Base-by-base conservation (phyloP, 106 monocot species). In the Acorus gramineus region DNA sequence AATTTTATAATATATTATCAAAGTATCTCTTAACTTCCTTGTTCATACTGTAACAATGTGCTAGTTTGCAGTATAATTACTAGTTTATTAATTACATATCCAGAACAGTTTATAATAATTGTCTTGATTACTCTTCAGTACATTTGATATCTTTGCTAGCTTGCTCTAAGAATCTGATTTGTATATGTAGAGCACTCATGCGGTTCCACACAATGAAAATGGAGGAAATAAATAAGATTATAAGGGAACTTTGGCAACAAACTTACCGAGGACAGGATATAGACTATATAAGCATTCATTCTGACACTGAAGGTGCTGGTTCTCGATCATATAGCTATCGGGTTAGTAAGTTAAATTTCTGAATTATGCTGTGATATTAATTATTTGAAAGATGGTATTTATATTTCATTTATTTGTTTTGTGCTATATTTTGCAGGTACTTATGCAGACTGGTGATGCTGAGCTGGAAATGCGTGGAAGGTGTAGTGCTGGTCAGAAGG, bases 401-500 rank as follows among this genome's bases (percentile, higher is more conserved):
- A 28, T 7, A 12, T 53, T 61, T 52, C 0, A 57, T 44, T 3
- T 14, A 8, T 50, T 66, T 5, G 13, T 52, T 50, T 52, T 48
- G 5, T 11, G 53, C 10, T 13, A 10, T 55, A 13, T 45, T 28
- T 69, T 69, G 5, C 71, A 98, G 96, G 90, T 98, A n/a, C 60
- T 91, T 7, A 98, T 98, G 96, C 96, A 98, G 75, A 91, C 96
- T 73, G 96, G 96, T 69, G 87, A 81, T 76, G 88, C 96, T 56
- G 96, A 98, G 79, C 81, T 98, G 63, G 96, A 98, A 77, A 98
- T 98, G 96, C 80, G 91, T 56, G 96, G 96, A 60, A 85, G 96
- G 51, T 98, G 96, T 61, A 98, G 96, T 78, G 96, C 96, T 60
- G 96, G 96, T 69, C 96, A 98, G 65, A 98, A 98, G 91, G 96